These are phyloP conservation scores for Aspergillus sparsus DNA, from an alignment of 495 filamentous ascomycete species.

Conservation along the genomic window DNA sequence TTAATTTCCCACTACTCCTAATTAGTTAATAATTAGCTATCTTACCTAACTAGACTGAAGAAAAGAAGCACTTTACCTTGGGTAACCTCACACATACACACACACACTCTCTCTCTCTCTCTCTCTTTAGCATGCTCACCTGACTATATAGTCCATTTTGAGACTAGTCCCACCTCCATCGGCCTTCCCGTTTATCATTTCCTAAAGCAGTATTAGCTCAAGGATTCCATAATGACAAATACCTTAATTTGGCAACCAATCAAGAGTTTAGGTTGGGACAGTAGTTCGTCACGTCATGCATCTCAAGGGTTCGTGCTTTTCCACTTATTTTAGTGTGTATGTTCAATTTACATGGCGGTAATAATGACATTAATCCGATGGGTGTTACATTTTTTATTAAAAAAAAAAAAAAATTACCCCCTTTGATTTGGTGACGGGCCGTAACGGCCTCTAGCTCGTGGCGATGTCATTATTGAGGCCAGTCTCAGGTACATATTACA, in stretches of 20 bases:
- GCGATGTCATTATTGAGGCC: slow-evolving; percentile 8
- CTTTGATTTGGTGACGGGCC: slow-evolving; percentile 18
- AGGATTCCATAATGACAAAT: slow-evolving; percentile 43
- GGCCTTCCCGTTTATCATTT: slow-evolving; percentile 33
- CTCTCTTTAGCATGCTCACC: background rate
- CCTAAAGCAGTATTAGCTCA: slow-evolving; percentile 21
- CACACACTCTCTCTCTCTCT: too few species aligned
- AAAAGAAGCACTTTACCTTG: too few species aligned
- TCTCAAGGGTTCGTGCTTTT: slow-evolving; percentile 28
- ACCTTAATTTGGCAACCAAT: slow-evolving; percentile 32
- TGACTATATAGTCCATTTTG: background rate
- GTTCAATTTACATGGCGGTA: slow-evolving; percentile 10
- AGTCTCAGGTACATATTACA: too few species aligned
- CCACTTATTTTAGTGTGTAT: slow-evolving; percentile 17
- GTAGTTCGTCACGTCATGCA: slow-evolving; percentile 30
- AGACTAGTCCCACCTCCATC: background rate
- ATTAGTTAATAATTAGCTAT: too few species aligned
- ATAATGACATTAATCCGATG: slow-evolving; percentile 13
- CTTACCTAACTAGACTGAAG: too few species aligned
- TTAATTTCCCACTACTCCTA: too few species aligned
- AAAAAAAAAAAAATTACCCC: background rate
- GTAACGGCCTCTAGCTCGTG: slow-evolving; percentile 24
- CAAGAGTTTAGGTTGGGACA: slow-evolving; percentile 5
- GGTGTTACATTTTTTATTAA: background rate
- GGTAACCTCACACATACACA: too few species aligned